These are phyloP conservation scores for Metschnikowia gelsemii DNA, from an alignment of 805 yeast genomes.

Conservation along the genomic window DNA sequence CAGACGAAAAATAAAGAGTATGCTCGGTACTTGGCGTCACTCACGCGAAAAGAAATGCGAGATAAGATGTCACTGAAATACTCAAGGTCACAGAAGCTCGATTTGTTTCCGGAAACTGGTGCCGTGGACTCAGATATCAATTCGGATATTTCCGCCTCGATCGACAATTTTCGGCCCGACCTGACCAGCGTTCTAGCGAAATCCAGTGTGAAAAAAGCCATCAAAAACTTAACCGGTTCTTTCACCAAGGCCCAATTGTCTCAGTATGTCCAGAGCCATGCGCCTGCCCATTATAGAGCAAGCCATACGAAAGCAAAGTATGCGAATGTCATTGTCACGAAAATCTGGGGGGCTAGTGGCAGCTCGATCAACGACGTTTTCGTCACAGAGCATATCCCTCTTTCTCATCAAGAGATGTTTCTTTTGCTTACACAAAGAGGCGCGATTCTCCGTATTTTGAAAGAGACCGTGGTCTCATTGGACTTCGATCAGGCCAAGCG, in stretches of 20 bases:
- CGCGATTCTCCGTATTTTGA: slow-evolving; percentile 37
- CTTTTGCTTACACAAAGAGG: slow-evolving; percentile 42
- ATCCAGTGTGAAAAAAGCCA: slow-evolving; percentile 9
- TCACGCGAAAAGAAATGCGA: neutral
- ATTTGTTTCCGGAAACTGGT: neutral
- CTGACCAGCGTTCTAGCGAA: neutral
- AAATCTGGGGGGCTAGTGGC: slow-evolving; percentile 34
- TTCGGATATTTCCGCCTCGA: slow-evolving; percentile 4
- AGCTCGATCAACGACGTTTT: slow-evolving; percentile 30
- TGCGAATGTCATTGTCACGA: slow-evolving; percentile 29
- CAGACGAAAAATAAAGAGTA: slow-evolving; percentile 18
- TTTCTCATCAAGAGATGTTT: slow-evolving; percentile 41
- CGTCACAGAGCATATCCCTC: slow-evolving; percentile 31
- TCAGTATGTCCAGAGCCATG: slow-evolving; percentile 10
- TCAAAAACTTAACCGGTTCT: slow-evolving; percentile 10
- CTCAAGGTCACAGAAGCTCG: slow-evolving; percentile 2
- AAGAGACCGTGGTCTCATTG: slow-evolving; percentile 42
- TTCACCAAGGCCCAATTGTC: slow-evolving; percentile 19
- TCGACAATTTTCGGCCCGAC: slow-evolving; percentile 10
- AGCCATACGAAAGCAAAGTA: slow-evolving; percentile 18
- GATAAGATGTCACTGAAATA: neutral
- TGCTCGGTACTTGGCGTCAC: slow-evolving; percentile 7
- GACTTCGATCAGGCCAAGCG: slow-evolving; percentile 31
- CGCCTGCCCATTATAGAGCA: neutral
- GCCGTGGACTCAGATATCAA: neutral